These are phyloP conservation scores for Ampelomyces quisqualis DNA, from an alignment of 2,329 filamentous ascomycete species.

Conservation along the genomic window DNA sequence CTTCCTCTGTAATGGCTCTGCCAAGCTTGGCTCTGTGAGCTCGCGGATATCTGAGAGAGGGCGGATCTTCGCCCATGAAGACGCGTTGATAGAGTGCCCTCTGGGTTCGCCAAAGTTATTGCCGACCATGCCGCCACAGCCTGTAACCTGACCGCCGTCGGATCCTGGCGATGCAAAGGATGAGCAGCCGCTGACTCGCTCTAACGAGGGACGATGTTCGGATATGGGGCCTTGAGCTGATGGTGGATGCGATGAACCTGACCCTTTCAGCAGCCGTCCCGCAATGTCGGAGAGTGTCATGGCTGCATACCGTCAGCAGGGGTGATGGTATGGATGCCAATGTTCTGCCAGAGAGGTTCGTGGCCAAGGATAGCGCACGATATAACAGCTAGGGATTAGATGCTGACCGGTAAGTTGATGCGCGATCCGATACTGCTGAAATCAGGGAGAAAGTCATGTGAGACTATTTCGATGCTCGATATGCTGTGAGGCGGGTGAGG, in stretches of 20 bases:
- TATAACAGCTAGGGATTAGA: slow-evolving; percentile 28
- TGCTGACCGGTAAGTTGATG: slow-evolving; percentile 38
- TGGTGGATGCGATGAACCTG: slow-evolving; percentile 34
- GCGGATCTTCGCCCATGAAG: slow-evolving; percentile 42
- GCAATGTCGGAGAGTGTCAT: slow-evolving; percentile 34
- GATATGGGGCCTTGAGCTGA: slow-evolving; percentile 21
- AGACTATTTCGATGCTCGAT: slow-evolving; percentile 44
- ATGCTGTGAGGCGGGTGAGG: slow-evolving; percentile 30
- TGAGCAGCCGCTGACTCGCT: slow-evolving; percentile 15
- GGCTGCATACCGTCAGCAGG: slow-evolving; percentile 29
- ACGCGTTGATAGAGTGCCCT: slow-evolving; percentile 24
- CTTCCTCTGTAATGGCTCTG: slow-evolving; percentile 39
- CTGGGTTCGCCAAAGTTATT: slow-evolving; percentile 27
- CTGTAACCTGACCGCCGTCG: slow-evolving; percentile 11
- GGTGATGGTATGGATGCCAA: slow-evolving; percentile 7
- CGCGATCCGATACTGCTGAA: slow-evolving; percentile 38
- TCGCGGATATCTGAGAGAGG: slow-evolving; percentile 54
- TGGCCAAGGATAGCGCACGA: slow-evolving; percentile 24
- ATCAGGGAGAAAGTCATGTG: slow-evolving; percentile 42
- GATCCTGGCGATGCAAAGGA: slow-evolving; percentile 13
- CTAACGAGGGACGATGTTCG: slow-evolving; percentile 18
- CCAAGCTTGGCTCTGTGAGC: slow-evolving; percentile 52
- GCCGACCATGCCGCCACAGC: slow-evolving; percentile 30
- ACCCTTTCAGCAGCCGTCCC: slow-evolving; percentile 39
- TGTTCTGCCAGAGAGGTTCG: slow-evolving; percentile 12